Base-by-base conservation (phyloP, 148 eudicot genomes). In the Rhododendron henanense region DNA sequence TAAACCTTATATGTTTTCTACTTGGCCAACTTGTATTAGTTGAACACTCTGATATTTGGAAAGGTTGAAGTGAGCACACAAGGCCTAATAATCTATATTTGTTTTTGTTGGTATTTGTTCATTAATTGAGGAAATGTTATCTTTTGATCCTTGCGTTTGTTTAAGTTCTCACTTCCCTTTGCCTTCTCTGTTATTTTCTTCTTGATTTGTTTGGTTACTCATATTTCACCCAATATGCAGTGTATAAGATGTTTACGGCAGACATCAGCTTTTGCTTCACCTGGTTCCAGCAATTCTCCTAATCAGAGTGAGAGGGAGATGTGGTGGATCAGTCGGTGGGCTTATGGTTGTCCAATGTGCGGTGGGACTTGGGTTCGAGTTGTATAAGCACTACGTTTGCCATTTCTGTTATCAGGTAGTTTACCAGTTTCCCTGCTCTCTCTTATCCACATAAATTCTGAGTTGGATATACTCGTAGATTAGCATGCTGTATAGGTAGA, bases 291-390 rank as follows among this genome's bases (percentile, higher is more conserved):
- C 67, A 85, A 53, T 88, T 25, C 92, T 78, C 13, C 93, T 51
- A 92, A 88, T 88, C 96, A 92, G 86, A 90, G 90, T 81, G 99
- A 95, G 44, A 90, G 93, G 87, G 98, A 96, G 84, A 87, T 86
- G 80, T 96, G 94, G 93, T 96, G 99, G 99, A 93, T 96, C 86
- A 92, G 98, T 88, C 95, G 99, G 35, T 96, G 99, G 99, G 98
- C 91, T 79, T 90, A 90, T 86, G 97, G 99, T 33, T 96, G 99
- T 87, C 99, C 99, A 50, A 96, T 96, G 92, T 96, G 99, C 84
- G 99, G 99, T 14, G 99, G 99, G 81, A 89, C 96, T 39, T 96
- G 99, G 99, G 94, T 96, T 81, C 95, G 98, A 61, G 99, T 96
- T 78, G 99, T 95, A 87, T 96, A 92, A 85, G 33, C 47, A n/a